Base-by-base conservation (phyloP, 2,329 filamentous ascomycete species). In the Alternaria novae-zelandiae region DNA sequence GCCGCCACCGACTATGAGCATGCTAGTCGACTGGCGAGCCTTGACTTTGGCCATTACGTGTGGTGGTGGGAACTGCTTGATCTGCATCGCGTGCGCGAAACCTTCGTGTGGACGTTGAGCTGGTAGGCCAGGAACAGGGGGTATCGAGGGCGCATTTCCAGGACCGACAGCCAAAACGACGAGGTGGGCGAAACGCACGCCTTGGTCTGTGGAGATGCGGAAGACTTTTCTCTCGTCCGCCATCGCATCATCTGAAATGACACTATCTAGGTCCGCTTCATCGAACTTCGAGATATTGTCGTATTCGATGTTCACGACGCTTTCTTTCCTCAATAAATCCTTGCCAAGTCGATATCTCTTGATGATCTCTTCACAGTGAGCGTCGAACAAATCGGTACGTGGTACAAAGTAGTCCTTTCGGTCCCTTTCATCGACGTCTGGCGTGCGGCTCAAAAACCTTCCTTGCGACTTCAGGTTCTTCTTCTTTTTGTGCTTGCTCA, bases 1-100 rank as follows among this genome's bases (percentile, higher is more conserved):
- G 0, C 92, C 92, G 2, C 92, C 92, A 4, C 92, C 92, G 5
- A 95, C 84, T 9, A 95, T 85, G 8, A 94, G 83, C 8, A 94
- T 78, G 64, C 89, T 89, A 0, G 90, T 92, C 25, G 60, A 44
- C 15, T 58, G 62, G 1, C 66, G 64, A 12, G 58, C 76, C 6
- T 82, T 79, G 10, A 93, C 87, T 59, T 88, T 88, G 0, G 78
- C 70, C 17, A 79, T 77, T 1, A 93, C 78, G 3, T 84, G 73
- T 0, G 81, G 76, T 54, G 87, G 85, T 0, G 90, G 88, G 51
- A 91, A 87, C 1, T 82, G 75, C 25, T 84, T 82, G 50, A 91
- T 87, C 36, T 89, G 84, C 82, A 91, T 87, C 51, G 87, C 89
- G 79, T 94, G 91, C 60, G 86, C 88, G 13, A 83, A 83, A 6